Conservation (phyloP, 495 filamentous ascomycete species). For the Talaromyces ruber region DNA sequence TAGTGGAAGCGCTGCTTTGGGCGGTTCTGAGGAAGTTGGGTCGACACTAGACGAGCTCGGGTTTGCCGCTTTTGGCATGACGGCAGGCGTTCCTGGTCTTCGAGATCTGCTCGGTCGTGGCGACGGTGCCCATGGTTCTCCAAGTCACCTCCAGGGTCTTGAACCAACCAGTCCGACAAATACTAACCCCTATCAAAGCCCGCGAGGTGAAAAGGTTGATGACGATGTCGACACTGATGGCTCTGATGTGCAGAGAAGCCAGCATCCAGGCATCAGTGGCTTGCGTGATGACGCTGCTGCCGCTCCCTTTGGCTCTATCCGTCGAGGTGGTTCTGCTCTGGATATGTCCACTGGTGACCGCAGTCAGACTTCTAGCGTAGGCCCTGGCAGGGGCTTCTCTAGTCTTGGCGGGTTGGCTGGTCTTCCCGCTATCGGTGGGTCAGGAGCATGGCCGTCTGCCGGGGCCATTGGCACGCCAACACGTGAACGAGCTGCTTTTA, state of each 20-base stretch:
- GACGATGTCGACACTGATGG: slow-evolving; percentile 58
- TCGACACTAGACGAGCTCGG: slow-evolving; percentile 48
- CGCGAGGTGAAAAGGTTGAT: slow-evolving; percentile 68
- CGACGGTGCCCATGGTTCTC: slow-evolving; percentile 50
- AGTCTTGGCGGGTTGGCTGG: slow-evolving; percentile 54
- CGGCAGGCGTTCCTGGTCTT: slow-evolving; percentile 58
- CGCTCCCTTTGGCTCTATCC: slow-evolving; percentile 37
- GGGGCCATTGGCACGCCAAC: slow-evolving; percentile 63
- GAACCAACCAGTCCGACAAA: slow-evolving; percentile 86
- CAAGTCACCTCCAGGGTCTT: slow-evolving; percentile 42
- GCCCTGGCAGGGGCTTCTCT: slow-evolving; percentile 60
- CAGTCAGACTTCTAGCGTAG: slow-evolving; percentile 81
- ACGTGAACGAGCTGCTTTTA: slow-evolving; percentile 57
- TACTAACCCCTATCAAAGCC: slow-evolving; percentile 96
- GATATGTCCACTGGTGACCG: slow-evolving; percentile 64
- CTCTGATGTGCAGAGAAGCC: slow-evolving; percentile 45
- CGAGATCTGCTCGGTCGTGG: slow-evolving; percentile 53
- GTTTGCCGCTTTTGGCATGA: slow-evolving; percentile 70
- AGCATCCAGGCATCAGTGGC: slow-evolving; percentile 49
- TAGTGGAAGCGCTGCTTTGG: slow-evolving; percentile 70
- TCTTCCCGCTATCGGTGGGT: slow-evolving; percentile 47
- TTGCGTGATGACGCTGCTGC: slow-evolving; percentile 41
- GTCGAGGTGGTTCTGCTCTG: slow-evolving; percentile 44
- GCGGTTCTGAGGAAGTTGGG: slow-evolving; percentile 68
- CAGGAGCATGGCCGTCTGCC: slow-evolving; percentile 56